Base-by-base conservation (phyloP, 2,329 filamentous ascomycete species). In the Ophiostoma angusticollis region DNA sequence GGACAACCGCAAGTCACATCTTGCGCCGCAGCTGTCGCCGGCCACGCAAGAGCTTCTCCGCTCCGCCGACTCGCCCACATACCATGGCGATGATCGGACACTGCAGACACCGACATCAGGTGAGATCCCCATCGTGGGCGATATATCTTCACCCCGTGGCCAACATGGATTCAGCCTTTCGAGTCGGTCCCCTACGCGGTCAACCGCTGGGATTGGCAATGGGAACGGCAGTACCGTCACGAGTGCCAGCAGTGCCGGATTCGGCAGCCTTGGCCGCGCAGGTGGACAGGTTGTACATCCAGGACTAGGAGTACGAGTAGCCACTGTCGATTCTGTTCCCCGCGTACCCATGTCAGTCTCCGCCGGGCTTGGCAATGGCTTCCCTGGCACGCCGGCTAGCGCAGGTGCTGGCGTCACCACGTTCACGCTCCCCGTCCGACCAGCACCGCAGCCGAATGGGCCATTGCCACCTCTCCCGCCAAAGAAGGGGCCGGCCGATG, bases 1-100 rank as follows among this genome's bases (percentile, higher is more conserved):
- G 51, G 84, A 95, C 59, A 94, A 95, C 60, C 84, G 91, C 56
- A 94, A 93, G 60, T 94, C 87, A 21, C 89, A 95, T 57, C 72
- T 95, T 27, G 83, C 79, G 13, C 85, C 86, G 24, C 79, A 83
- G 52, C 67, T 83, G 30, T 84, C 81, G 9, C 84, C 86, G 1
- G 74, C 82, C 8, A 84, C 83, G 2, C 78, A 84, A 54, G 80
- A 84, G 9, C 70, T 89, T 24, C 70, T 86, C 34, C 75, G 80
- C 43, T 71, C 71, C 19, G 67, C 62, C 49, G 74, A 78, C 49
- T 78, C 74, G 9, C 72, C 75, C 6, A 73, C 64, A 43, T 57
- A 58, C 51, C 55, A 65, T 35, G 62, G 66, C 35, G 61, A 62
- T 33, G 64, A 64, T 39, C 60, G 63, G 41, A 62, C 65, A 34